Conservation (phyloP, 495 filamentous ascomycete genomes). For the Cladorrhinum samala region DNA sequence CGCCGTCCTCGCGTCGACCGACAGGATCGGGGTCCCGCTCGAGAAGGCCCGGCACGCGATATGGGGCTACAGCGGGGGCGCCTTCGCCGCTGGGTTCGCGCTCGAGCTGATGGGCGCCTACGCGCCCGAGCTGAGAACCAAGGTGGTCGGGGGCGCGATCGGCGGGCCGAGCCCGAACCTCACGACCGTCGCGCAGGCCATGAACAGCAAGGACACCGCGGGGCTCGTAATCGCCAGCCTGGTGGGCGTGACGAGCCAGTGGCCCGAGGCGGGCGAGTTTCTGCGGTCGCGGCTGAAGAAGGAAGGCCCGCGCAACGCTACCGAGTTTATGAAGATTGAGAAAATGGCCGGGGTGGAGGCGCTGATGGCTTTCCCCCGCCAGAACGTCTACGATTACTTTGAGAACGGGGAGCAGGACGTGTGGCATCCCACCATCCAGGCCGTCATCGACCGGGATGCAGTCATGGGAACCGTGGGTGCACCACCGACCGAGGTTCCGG, state of each 20-base stretch:
- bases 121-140: constrained; percentile 41
- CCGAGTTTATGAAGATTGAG: constrained; percentile 25
- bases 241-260: constrained; percentile 25
- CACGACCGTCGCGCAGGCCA: constrained; percentile 18
- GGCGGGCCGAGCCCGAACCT: constrained; percentile 42
- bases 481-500: constrained; percentile 36
- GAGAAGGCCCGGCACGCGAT: constrained; percentile 27
- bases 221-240: constrained; percentile 19
- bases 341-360: constrained; percentile 22
- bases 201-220: constrained; percentile 18
- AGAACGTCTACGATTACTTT: constrained; percentile 38
- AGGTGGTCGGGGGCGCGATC: constrained; percentile 43
- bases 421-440: constrained; percentile 20
- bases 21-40: constrained; percentile 3
- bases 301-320: constrained; percentile 23
- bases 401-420: constrained; percentile 24
- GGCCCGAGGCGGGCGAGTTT: constrained; percentile 12
- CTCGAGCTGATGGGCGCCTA: constrained; percentile 47
- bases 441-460: constrained; percentile 26
- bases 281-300: constrained; percentile 15
- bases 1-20: constrained; percentile 29
- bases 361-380: constrained; percentile 20
- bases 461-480: constrained; percentile 36
- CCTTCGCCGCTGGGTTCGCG: constrained; percentile 49
- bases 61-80: constrained; percentile 56